A percentile compares a stretch with the other conserved stretches of the same genome.
Evolutionary conservation across 306 rosid genomes (phyloP).

Genomic region (Quercus suber): DNA sequence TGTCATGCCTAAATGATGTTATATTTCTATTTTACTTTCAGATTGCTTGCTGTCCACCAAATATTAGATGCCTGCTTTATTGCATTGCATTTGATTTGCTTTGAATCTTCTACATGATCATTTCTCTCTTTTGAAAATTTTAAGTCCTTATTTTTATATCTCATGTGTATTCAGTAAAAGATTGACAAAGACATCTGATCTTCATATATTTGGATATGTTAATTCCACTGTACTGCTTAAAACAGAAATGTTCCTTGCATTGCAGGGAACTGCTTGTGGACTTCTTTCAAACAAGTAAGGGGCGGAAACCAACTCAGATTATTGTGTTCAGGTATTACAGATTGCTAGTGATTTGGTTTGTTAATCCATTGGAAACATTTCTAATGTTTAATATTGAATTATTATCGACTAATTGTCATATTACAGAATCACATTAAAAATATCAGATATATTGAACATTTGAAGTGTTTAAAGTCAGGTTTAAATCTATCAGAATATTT

Average conservation of each 20-base stretch:
- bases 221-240: constrained; percentile 7
- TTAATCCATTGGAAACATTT: not conserved
- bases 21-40: not conserved
- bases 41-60: not conserved
- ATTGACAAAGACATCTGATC: not conserved
- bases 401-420: not conserved
- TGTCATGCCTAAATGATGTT: not conserved
- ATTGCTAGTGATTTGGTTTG: not conserved
- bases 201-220: not conserved
- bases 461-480: not conserved
- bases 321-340: constrained; percentile 77
- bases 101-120: not conserved
- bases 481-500: not conserved
- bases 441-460: not conserved
- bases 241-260: constrained; percentile 13
- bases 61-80: not conserved
- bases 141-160: not conserved
- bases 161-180: not conserved
- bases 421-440: not conserved
- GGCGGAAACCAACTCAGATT: constrained; percentile 73
- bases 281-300: constrained; percentile 63
- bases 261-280: constrained; percentile 91
- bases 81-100: not conserved
- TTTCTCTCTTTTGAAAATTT: not conserved
- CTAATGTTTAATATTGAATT: not conserved